A percentile compares a stretch with the other conserved stretches of the same genome.
phyloP scores from a whole-genome alignment of 129 eudicot genomes.

The Escallonia herrerae region DNA sequence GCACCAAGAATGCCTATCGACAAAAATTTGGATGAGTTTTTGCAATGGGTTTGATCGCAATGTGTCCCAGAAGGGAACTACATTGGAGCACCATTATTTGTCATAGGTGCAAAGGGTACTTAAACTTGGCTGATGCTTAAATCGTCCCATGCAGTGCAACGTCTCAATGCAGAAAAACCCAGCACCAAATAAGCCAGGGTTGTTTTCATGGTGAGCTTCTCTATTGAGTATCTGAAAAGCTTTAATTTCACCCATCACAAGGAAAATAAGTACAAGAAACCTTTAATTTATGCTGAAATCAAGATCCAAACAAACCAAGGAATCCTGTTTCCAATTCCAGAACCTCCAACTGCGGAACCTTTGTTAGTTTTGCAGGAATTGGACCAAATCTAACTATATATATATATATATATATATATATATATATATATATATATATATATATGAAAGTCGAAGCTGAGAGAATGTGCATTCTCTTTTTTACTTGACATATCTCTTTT shows the following conservation, averaged over 20 bases:
- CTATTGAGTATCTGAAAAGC: constrained; percentile 39
- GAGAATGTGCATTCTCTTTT: too few species aligned
- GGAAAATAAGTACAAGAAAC: neutral
- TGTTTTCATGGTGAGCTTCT: constrained; percentile 28
- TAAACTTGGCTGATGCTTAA: constrained; percentile 15
- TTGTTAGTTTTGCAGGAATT: constrained; percentile 47
- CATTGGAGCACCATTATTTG: constrained; percentile 1
- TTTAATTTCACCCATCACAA: constrained; percentile 19
- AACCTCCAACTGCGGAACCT: constrained; percentile 34
- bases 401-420: too few species aligned
- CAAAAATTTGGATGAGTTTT: constrained; percentile 21
- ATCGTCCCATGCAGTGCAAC: constrained; percentile 39
- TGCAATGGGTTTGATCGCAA: constrained; percentile 26
- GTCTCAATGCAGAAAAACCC: constrained; percentile 34
- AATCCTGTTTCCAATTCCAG: constrained; percentile 61
- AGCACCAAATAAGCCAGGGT: constrained; percentile 40
- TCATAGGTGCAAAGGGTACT: constrained; percentile 14
- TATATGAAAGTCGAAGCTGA: too few species aligned
- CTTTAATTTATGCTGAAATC: neutral
- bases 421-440: too few species aligned
- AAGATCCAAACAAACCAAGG: neutral
- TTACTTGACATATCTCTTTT: too few species aligned
- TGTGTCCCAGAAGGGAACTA: constrained; percentile 15
- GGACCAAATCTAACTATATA: too few species aligned
- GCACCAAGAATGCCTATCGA: constrained; percentile 22